Evolutionary conservation across 306 rosid species (phyloP).

Genomic region (Carpinus viminea): DNA sequence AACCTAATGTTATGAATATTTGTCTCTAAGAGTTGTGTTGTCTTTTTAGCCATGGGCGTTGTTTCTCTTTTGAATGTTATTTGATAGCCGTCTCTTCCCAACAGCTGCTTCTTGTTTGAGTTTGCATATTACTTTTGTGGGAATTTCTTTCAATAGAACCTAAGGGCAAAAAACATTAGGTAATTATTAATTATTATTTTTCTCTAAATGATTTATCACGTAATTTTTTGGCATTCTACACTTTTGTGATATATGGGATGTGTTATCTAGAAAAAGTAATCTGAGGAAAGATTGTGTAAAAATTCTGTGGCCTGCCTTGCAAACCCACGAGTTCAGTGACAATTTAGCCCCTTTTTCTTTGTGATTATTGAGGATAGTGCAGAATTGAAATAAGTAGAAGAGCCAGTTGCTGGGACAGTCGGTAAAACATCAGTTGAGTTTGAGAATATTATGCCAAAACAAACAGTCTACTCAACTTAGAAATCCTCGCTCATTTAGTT

Average conservation of each 20-base stretch:
- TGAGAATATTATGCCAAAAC: background rate
- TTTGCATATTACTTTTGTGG: background rate
- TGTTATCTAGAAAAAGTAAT: background rate
- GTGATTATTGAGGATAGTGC: background rate
- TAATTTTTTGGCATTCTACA: background rate
- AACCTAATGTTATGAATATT: background rate
- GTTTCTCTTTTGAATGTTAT: background rate
- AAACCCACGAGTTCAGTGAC: background rate
- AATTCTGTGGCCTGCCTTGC: background rate
- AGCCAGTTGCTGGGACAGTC: background rate
- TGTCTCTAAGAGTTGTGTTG: slow-evolving; percentile 15
- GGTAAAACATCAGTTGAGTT: background rate
- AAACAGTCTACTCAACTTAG: background rate
- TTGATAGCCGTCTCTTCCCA: background rate
- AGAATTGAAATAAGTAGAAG: background rate
- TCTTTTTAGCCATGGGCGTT: background rate
- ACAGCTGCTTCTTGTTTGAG: background rate
- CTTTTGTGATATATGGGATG: background rate
- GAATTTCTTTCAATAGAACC: background rate
- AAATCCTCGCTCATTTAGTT: background rate
- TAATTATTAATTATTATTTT: background rate
- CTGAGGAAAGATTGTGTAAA: background rate
- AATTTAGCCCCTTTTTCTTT: background rate
- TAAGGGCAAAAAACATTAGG: background rate
- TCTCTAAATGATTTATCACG: background rate